Evolutionary conservation across 257 asterid species (phyloP).

Genomic region (Solanum lycopersicoides): DNA sequence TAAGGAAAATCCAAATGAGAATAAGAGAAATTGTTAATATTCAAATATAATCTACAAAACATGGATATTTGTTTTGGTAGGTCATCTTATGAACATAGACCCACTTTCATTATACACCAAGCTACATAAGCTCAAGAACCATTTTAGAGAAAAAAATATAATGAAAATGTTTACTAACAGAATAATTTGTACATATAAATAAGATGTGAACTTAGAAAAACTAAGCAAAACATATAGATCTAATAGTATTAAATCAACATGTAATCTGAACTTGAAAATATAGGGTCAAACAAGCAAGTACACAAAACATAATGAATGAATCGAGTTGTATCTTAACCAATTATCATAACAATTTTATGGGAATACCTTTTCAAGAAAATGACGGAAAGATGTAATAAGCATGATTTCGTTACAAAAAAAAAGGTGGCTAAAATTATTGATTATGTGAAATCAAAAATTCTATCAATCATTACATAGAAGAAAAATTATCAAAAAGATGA

Average conservation of each 20-base stretch:
- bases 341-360: background rate
- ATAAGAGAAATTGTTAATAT: background rate
- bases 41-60: background rate
- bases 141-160: no score
- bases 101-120: background rate
- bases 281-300: no score
- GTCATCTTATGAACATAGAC: no score
- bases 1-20: background rate
- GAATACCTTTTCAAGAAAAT: background rate
- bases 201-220: background rate
- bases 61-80: background rate
- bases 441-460: background rate
- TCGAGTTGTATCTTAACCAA: no score
- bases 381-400: background rate
- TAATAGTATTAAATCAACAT: background rate
- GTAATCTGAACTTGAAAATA: background rate
- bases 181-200: no score
- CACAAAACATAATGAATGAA: no score
- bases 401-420: background rate
- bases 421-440: background rate
- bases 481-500: background rate
- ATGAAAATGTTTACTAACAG: no score
- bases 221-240: background rate
- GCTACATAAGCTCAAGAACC: background rate
- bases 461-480: background rate